Conservation (phyloP, 2,329 filamentous ascomycete genomes). For the Xylaria sp. region DNA sequence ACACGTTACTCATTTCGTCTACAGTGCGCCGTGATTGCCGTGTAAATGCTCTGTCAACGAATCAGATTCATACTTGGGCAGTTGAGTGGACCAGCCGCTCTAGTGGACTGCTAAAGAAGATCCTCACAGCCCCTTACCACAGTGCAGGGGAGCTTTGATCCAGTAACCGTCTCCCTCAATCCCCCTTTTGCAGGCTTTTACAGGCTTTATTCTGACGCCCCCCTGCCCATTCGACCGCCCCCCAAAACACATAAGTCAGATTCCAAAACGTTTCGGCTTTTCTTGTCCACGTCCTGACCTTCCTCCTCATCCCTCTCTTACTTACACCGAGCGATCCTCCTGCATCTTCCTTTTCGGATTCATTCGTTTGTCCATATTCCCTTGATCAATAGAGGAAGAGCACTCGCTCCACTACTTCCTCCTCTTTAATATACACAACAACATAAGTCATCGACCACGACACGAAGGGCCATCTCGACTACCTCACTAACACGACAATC, state of each 20-base stretch:
- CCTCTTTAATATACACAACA: conserved; percentile 47
- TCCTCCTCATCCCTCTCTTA: conserved; percentile 41
- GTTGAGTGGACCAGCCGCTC: conserved; percentile 18
- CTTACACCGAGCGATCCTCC: conserved; percentile 38
- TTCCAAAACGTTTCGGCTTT: conserved; percentile 53
- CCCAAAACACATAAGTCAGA: conserved; percentile 36
- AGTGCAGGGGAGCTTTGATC: conserved; percentile 8
- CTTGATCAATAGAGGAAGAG: conserved; percentile 47
- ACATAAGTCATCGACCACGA: conserved; percentile 25
- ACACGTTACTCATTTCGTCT: background rate
- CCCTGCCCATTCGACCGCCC: conserved; percentile 19
- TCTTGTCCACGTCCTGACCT: conserved; percentile 50
- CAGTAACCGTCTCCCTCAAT: conserved; percentile 11
- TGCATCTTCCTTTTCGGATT: conserved; percentile 50
- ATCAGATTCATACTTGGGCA: background rate
- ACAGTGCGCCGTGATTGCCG: conserved; percentile 16
- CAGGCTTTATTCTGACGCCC: conserved; percentile 30
- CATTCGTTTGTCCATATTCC: conserved; percentile 53
- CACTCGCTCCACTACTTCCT: conserved; percentile 51
- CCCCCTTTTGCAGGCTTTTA: conserved; percentile 29
- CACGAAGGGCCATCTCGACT: conserved; percentile 9
- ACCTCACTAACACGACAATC: conserved; percentile 23
- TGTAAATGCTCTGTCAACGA: conserved; percentile 6
- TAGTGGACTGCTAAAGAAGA: conserved; percentile 23
- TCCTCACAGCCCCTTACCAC: conserved; percentile 17